Evolutionary conservation across 768 basidiomycete species (phyloP), one percentile per base, ranked within the genome.

Genomic region (Termitomyces sp.): DNA sequence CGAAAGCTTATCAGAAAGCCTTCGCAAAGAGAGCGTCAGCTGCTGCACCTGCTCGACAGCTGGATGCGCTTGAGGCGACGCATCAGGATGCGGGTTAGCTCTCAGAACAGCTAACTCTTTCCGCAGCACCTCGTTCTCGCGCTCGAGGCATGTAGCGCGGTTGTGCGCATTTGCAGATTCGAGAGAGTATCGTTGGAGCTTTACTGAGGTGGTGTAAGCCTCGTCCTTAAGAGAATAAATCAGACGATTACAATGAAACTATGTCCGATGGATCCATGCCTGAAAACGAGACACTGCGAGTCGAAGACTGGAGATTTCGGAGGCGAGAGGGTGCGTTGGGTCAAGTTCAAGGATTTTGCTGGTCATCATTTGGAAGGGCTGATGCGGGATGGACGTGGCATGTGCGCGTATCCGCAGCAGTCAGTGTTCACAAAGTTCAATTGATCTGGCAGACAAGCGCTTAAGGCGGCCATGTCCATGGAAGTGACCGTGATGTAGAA

Each of bases 11-110:
- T 89, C 84, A 3, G 83, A 86, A 33, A 89, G 74, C 22, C 80
- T 81, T 7, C 89, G 79, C 28, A 90, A 77, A 0, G 87, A 83
- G 9, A 92, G 78, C 0, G 87, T 84, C 52, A 92, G 77, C 57
- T 92, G 72, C 56, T 75, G 73, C 34, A 73, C 66, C 46, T 77
- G 75, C 20, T 68, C 52, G 13, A 64, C 64, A 9, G 70, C 69
- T 34, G 69, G 69, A 47, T 70, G 66, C 5, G 68, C 61, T 48
- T 64, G 63, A 12, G 62, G 57, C 5, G 62, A 64, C 24, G 65
- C 71, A 7, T 75, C 68, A 4, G 73, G 66, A 49, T 81, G 78
- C 16, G 86, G 81, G 59, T 80, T 68, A 0, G 79, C 75, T 46
- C 86, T 76, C n/a, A 90, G 76, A 4, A 78, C 61, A 5, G 70